These are phyloP conservation scores for Phytopythium ostracodes DNA, from an alignment of 352 stramenopile genomes.

Conservation along the genomic window DNA sequence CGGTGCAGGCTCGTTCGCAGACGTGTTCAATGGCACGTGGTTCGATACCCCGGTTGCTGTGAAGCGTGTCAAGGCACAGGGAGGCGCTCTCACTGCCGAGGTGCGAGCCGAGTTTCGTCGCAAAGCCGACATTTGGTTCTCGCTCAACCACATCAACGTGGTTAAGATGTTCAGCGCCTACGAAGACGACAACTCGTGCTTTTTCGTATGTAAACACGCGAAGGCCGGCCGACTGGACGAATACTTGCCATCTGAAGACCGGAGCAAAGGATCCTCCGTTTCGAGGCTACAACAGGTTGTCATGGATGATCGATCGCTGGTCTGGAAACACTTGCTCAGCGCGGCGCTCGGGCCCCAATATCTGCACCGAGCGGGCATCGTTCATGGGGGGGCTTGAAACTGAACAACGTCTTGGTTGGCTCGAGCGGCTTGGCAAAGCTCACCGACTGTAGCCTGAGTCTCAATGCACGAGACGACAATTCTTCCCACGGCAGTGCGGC, in stretches of 20 bases:
- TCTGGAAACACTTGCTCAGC: slow-evolving; percentile 10
- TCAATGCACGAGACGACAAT: slow-evolving; percentile 2
- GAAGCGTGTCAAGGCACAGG: neutral
- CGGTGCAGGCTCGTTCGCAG: neutral
- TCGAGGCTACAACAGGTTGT: neutral
- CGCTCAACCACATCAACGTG: slow-evolving; percentile 8
- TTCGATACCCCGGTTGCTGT: neutral
- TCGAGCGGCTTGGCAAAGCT: slow-evolving; percentile 13
- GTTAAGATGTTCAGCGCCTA: slow-evolving; percentile 9
- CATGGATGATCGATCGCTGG: neutral
- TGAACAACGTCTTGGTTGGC: slow-evolving; percentile 22
- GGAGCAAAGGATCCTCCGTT: neutral
- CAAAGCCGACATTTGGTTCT: slow-evolving; percentile 7
- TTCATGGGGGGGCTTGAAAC: slow-evolving; percentile 26
- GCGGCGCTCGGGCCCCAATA: slow-evolving; percentile 18
- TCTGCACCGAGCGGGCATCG: slow-evolving; percentile 14
- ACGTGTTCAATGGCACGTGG: neutral
- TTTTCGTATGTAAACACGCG: slow-evolving; percentile 9
- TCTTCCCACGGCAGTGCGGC: neutral
- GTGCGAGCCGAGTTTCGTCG: neutral
- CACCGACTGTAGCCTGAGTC: slow-evolving; percentile 19
- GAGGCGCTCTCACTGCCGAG: neutral
- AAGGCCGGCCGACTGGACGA: neutral
- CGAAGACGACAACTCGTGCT: slow-evolving; percentile 3
- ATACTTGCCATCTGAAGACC: neutral